Base-by-base conservation (phyloP, 208 protist genomes). In the Phytomonas serpens region DNA sequence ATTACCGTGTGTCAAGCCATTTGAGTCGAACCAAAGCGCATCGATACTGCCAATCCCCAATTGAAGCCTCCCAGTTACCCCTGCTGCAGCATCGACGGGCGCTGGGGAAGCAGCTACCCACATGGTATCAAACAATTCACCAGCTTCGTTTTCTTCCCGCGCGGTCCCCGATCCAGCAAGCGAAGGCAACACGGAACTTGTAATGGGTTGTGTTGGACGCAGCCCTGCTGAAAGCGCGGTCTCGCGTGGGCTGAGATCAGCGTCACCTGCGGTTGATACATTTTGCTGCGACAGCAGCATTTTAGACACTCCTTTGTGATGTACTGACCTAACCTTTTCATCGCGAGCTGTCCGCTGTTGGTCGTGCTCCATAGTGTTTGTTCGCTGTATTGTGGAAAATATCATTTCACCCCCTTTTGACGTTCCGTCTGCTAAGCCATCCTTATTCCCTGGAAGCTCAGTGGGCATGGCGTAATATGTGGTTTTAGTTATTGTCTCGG, bases 1-100 rank as follows among this genome's bases (percentile, higher is more conserved):
- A 57, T 57, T 57, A 6, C 47, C 47, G 19, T 57, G 47, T 19
- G 47, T 57, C 19, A 57, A 27, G 19, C 47, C 47, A 57, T 57
- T 57, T 27, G 47, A 57, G 47, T 57, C 47, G 47, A 57, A 57
- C 47, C 47, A 57, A 57, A 57, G 47, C 47, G 47, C 47, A 27
- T 57, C 47, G 47, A 57, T 57, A 19, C 19, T 19, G 47, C 19
- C 19, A 23, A 23, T 57, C 2, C 11, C 23, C 47, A 57, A 57
- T 27, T 57, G 47, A 57, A 57, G 47, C 47, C 19, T 57, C 7
- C 47, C 47, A 57, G 47, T 57, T 19, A 57, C 47, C 11, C 47
- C 47, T 57, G 47, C 47, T 2, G 47, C 47, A 11, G 47, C 47
- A 27, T 57, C 47, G 47, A 57, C 47, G 47, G 47, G 47, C 47